Percentiles rank a stretch among this genome's conserved stretches.
Conservation (phyloP, 108 stramenopile genomes). For the Fistulifera pelliculosa region DNA sequence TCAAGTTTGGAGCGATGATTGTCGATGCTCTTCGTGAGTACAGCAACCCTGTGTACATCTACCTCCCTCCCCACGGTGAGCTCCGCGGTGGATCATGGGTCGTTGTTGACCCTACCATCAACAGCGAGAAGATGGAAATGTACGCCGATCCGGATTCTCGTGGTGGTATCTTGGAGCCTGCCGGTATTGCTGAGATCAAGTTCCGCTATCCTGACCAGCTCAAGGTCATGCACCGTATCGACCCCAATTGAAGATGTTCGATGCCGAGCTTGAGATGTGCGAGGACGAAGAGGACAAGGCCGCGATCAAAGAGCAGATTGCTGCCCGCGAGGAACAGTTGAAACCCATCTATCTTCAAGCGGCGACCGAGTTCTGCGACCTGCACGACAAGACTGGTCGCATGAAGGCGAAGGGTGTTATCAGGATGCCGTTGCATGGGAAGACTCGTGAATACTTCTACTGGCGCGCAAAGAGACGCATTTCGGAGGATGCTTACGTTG, state of each 20-base stretch:
- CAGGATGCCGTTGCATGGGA: slow-evolving; percentile 87
- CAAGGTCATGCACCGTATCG: slow-evolving; percentile 84
- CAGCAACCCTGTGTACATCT: slow-evolving; percentile 94
- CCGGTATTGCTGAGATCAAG: slow-evolving; percentile 98
- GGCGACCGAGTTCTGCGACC: slow-evolving; percentile 95
- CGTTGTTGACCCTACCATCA: slow-evolving; percentile 97
- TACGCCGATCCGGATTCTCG: slow-evolving; percentile 95
- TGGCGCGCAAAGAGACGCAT: slow-evolving; percentile 91
- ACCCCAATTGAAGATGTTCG: slow-evolving; percentile 80
- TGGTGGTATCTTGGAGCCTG: slow-evolving; percentile 96
- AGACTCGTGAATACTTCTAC: slow-evolving; percentile 90
- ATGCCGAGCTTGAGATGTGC: slow-evolving; percentile 67
- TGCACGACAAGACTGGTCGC: slow-evolving; percentile 95
- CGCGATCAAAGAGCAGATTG: slow-evolving; percentile 78
- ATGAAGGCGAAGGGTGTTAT: slow-evolving; percentile 99
- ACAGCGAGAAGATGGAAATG: slow-evolving; percentile 97
- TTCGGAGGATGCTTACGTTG: slow-evolving; percentile 75
- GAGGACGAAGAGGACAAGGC: slow-evolving; percentile 67
- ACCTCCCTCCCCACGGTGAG: slow-evolving; percentile 95
- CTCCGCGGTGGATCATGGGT: slow-evolving; percentile 99
- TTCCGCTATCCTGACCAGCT: slow-evolving; percentile 84
- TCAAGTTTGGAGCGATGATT: slow-evolving; percentile 98
- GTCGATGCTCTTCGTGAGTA: slow-evolving; percentile 96
- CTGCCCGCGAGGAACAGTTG: slow-evolving; percentile 81
- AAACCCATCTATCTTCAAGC: slow-evolving; percentile 92